Conservation (phyloP, 2,329 filamentous ascomycete species). For the Exophiala lecanii-corni region DNA sequence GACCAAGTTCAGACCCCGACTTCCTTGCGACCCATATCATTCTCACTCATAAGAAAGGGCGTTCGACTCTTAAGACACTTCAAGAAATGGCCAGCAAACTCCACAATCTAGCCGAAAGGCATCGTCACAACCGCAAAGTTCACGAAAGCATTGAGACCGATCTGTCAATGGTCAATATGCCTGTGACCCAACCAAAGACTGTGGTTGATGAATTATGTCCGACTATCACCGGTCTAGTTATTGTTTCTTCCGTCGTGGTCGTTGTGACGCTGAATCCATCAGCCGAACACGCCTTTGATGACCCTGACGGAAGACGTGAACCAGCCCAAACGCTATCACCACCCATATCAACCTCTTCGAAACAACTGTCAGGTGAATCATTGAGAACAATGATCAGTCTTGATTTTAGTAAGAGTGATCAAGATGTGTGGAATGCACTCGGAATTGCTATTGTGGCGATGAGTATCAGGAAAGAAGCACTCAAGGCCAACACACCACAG, state of each 20-base stretch:
- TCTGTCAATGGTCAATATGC: constrained; percentile 12
- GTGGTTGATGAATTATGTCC: constrained; percentile 35
- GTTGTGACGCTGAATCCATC: constrained; percentile 44
- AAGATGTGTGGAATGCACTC: constrained; percentile 59
- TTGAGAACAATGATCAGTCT: constrained; percentile 48
- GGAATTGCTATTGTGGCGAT: constrained; percentile 53
- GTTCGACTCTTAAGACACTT: constrained; percentile 39
- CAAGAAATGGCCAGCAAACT: constrained; percentile 42
- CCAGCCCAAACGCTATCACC: constrained; percentile 8
- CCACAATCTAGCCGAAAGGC: constrained; percentile 39
- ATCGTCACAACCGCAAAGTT: constrained; percentile 32
- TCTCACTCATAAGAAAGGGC: constrained; percentile 37
- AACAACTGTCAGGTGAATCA: constrained; percentile 9
- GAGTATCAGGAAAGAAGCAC: constrained; percentile 43
- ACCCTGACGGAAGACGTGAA: constrained; percentile 8
- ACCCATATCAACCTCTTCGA: not conserved
- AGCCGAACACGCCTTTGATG: not conserved
- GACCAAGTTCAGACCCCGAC: constrained; percentile 33
- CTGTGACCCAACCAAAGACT: no score
- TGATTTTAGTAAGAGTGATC: constrained; percentile 48
- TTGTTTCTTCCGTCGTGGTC: constrained; percentile 49
- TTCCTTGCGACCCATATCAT: constrained; percentile 45
- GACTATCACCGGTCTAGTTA: constrained; percentile 52
- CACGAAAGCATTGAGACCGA: constrained; percentile 19
- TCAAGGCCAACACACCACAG: constrained; percentile 10